Evolutionary conservation across 2,329 filamentous ascomycete species (phyloP).

Genomic region (Penicillium italicum): DNA sequence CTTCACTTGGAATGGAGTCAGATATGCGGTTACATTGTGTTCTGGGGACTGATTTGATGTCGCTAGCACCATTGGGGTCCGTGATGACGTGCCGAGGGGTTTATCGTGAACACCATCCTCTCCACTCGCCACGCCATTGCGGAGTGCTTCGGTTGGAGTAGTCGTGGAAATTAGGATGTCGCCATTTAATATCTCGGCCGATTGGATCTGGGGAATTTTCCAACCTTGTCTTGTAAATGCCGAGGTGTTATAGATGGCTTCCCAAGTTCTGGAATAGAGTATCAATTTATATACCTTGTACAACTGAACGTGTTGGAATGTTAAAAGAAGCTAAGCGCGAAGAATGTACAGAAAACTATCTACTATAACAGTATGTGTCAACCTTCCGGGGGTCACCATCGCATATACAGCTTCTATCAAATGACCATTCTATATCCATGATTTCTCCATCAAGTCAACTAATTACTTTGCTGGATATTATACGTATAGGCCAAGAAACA

Average conservation of each 20-base stretch:
- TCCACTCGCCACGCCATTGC: slow-evolving; percentile 22
- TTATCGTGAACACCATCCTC: slow-evolving; percentile 12
- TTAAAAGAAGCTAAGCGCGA: too few species aligned
- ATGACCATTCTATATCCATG: too few species aligned
- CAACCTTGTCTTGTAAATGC: background rate
- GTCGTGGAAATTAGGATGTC: background rate
- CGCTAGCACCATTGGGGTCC: slow-evolving; percentile 21
- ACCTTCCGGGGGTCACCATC: too few species aligned
- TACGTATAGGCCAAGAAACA: too few species aligned
- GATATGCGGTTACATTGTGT: background rate
- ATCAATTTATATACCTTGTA: background rate
- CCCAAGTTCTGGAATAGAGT: background rate
- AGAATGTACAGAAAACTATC: too few species aligned
- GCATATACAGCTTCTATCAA: too few species aligned
- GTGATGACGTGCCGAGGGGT: slow-evolving; percentile 20
- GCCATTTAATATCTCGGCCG: background rate
- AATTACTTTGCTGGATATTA: background rate
- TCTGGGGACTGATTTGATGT: slow-evolving; percentile 14
- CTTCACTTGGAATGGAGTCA: background rate
- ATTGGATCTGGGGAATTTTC: background rate
- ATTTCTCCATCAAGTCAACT: too few species aligned
- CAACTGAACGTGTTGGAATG: background rate
- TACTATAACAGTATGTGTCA: too few species aligned
- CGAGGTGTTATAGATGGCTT: background rate
- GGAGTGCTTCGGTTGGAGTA: slow-evolving; percentile 2